Conservation (phyloP, 495 filamentous ascomycete genomes). For the Baudoinia panamericana region DNA sequence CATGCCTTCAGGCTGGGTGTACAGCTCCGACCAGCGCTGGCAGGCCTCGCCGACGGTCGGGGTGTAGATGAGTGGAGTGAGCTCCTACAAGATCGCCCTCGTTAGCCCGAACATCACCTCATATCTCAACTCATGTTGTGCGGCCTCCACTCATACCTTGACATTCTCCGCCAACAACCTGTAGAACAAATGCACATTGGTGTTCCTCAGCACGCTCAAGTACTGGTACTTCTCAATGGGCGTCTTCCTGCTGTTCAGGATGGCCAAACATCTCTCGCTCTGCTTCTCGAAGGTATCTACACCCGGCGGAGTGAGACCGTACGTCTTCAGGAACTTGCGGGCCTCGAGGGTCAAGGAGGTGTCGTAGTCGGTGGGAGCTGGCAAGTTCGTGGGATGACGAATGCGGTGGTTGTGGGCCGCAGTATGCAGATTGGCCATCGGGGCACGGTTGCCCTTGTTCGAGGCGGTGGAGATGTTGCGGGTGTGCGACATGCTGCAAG, state of each 20-base stretch:
- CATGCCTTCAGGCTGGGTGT: slow-evolving; percentile 88
- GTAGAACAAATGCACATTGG: slow-evolving; percentile 92
- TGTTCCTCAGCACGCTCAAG: slow-evolving; percentile 71
- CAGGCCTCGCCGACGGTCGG: slow-evolving; percentile 96
- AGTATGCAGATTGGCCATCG: slow-evolving; percentile 24
- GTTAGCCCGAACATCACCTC: not conserved
- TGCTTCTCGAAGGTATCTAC: slow-evolving; percentile 59
- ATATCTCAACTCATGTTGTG: not conserved
- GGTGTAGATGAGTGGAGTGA: slow-evolving; percentile 94
- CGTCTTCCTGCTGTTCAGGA: slow-evolving; percentile 64
- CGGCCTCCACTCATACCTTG: slow-evolving; percentile 44
- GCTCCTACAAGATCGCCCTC: slow-evolving; percentile 39
- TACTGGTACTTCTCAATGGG: slow-evolving; percentile 91
- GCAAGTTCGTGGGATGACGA: slow-evolving; percentile 9
- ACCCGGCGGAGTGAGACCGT: slow-evolving; percentile 57
- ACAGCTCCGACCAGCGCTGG: slow-evolving; percentile 87
- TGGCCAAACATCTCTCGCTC: slow-evolving; percentile 54
- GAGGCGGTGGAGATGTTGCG: slow-evolving; percentile 4
- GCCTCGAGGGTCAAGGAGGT: slow-evolving; percentile 51
- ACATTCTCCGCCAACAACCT: slow-evolving; percentile 81
- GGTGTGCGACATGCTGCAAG: slow-evolving; percentile 3
- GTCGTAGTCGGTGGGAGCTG: slow-evolving; percentile 34
- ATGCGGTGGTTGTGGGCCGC: slow-evolving; percentile 10
- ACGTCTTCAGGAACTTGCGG: slow-evolving; percentile 55
- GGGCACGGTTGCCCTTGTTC: slow-evolving; percentile 2